A percentile compares a stretch with the other conserved stretches of the same genome.
Evolutionary conservation across 176 grass and related monocot species (phyloP).

Genomic region (Oryza australiensis): DNA sequence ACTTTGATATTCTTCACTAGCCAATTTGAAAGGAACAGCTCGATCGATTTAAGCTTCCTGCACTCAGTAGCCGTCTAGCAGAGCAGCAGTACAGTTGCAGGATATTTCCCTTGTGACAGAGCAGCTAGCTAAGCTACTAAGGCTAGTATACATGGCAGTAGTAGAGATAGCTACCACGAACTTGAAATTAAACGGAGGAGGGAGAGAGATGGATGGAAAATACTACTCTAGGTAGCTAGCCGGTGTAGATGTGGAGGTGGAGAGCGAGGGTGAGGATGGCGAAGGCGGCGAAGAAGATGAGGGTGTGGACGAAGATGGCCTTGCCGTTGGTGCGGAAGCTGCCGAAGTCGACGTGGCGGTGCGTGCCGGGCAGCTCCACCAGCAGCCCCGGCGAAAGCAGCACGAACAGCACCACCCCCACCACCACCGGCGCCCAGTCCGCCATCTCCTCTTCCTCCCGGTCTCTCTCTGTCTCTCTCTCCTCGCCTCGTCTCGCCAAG

Average conservation of each 20-base stretch:
- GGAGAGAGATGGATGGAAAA: background rate
- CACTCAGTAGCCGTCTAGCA: background rate
- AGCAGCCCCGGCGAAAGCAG: slow-evolving; percentile 65
- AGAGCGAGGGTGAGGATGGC: slow-evolving; percentile 71
- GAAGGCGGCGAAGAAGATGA: slow-evolving; percentile 79
- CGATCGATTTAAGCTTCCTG: background rate
- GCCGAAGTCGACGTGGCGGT: slow-evolving; percentile 63
- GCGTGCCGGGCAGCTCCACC: slow-evolving; percentile 62
- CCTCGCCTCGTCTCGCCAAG: no score
- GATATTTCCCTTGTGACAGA: background rate
- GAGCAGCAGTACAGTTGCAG: background rate
- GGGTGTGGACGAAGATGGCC: slow-evolving; percentile 76
- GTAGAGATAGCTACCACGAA: background rate
- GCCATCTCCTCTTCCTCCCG: slow-evolving; percentile 25
- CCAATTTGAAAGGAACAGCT: background rate
- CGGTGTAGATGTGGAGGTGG: slow-evolving; percentile 71
- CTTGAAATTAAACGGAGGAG: background rate
- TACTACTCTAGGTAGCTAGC: slow-evolving; percentile 17
- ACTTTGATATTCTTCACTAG: background rate
- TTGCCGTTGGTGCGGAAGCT: slow-evolving; percentile 78
- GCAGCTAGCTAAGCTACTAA: background rate
- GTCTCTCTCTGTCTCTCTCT: no score
- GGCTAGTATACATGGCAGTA: background rate
- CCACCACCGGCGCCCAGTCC: slow-evolving; percentile 72
- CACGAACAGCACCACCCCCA: slow-evolving; percentile 79